Base-by-base conservation (phyloP, 2,329 filamentous ascomycete species). In the Monascus ruber region DNA sequence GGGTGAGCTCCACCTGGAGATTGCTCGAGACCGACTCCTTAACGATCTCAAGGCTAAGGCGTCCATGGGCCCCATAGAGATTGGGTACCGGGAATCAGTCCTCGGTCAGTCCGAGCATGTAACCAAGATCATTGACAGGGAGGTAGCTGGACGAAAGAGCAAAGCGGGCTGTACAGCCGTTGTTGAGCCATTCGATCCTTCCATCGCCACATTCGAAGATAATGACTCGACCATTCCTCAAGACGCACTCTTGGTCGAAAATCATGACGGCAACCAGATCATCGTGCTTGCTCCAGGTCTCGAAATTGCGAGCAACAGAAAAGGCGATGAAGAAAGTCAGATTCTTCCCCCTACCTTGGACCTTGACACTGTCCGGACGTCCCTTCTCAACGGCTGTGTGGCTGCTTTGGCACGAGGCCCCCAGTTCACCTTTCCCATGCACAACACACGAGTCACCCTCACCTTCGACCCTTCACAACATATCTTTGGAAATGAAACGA, bases 1-100 rank as follows among this genome's bases (percentile, higher is more conserved):
- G 91, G 91, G 91, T 5, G 86, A 94, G 53, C 74, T 98, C 26
- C 91, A 98, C 61, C 72, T 98, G 1, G 91, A 98, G 52, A 91
- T 98, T 36, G 88, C 89, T 0, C 72, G 86, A 36, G 85, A 96
- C 60, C 77, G 88, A 33, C 76, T 98, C 6, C 79, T 91, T 47
- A 84, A 85, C 38, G 86, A 94, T 54, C 81, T 95, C 64, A 94
- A 91, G 59, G 86, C 70, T 60, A 94, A 77, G 73, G 87, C 71
- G 45, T 79, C 67, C 11, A 94, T 94, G 69, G 88, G 89, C 8
- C 81, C 79, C 38, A 94, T 98, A 45, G 85, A 94, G 52, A 94
- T 98, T 43, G 87, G 93, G 49, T 98, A 96, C 63, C 82, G 93
- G 39, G 91, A 98, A 64, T 82, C 80, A 35, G 68, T 91, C 6